phyloP scores from a whole-genome alignment of 2,329 filamentous ascomycete genomes.

The Colletotrichum spaethianum region DNA sequence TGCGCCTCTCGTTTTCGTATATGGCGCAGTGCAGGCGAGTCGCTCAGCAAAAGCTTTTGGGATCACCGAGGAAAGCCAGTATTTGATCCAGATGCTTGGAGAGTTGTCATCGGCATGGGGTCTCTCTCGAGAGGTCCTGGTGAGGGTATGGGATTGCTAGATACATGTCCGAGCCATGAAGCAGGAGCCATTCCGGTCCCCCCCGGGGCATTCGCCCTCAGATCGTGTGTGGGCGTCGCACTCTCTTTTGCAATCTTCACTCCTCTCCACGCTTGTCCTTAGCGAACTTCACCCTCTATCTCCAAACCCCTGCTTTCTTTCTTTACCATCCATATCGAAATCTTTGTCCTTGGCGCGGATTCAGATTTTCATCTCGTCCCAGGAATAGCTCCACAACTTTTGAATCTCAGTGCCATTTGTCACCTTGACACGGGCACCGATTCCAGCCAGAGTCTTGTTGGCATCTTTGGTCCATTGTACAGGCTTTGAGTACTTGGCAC shows the following conservation, averaged over 20 bases:
- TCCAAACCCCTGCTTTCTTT: background rate
- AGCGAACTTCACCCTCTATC: background rate
- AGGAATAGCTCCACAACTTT: constrained; percentile 3
- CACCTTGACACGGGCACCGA: constrained; percentile 6
- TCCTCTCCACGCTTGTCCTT: background rate
- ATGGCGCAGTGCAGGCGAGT: constrained; percentile 45
- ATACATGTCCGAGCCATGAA: constrained; percentile 2
- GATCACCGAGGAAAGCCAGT: constrained; percentile 11
- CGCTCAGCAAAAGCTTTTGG: constrained; percentile 30
- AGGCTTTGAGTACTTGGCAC: constrained; percentile 19
- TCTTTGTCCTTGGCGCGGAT: background rate
- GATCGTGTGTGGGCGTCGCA: background rate
- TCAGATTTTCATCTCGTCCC: constrained; percentile 14
- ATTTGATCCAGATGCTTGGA: constrained; percentile 7
- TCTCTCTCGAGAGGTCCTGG: constrained; percentile 13
- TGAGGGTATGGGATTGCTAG: constrained; percentile 2
- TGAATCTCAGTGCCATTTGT: background rate
- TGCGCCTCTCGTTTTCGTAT: constrained; percentile 45
- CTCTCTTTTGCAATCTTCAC: background rate
- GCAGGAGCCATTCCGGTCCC: background rate
- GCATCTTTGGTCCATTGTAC: constrained; percentile 12
- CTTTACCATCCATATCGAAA: background rate
- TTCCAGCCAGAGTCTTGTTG: constrained; percentile 1
- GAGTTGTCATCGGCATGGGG: constrained; percentile 21
- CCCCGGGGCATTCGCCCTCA: background rate